Evolutionary conservation across 2,329 filamentous ascomycete genomes (phyloP), one percentile per base, ranked within the genome.

Genomic region (Curvularia verruculosa): DNA sequence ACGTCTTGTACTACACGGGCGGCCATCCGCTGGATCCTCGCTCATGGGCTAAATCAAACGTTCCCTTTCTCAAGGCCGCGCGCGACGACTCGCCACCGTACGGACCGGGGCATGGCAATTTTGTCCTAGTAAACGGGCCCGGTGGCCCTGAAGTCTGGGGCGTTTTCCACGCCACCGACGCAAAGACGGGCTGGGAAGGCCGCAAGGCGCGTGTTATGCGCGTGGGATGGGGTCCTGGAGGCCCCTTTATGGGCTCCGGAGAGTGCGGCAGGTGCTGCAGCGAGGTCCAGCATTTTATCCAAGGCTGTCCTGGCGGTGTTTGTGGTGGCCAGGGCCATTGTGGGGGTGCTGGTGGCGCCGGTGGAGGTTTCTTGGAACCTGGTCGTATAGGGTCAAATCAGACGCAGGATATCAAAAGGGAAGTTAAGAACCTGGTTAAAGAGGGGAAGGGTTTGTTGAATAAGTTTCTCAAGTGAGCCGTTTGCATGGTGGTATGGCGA

Each of bases 131-230:
- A 8, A 70, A 65, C 28, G 70, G 69, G 0, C 65, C 67, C 2
- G 67, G 61, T 0, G 76, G 73, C 0, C 66, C 70, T n/a, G 78
- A 81, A 54, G 75, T 78, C 1, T 73, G 80, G 59, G 75, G 70
- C 7, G 70, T 81, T 1, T 82, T 80, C 59, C 80, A 82, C 60
- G 80, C 78, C 0, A 81, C 80, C 1, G 80, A 81, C 62, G 67
- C 59, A 23, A 76, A 75, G 54, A 80, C 80, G 29, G 80, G 80
- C 0, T 80, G 77, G 76, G 73, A 75, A n/a, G 77, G 78, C 6
- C 58, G 80, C 18, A 80, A 77, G 60, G 79, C 78, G 49, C 70
- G 80, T 21, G 67, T 79, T 57, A 80, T 81, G 72, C 72, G 79
- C 43, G 78, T 82, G 5, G 73, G 73, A 1, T 75, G 73, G 72